phyloP scores from a whole-genome alignment of 2,329 filamentous ascomycete species.

The Pseudogymnoascus sp. region DNA sequence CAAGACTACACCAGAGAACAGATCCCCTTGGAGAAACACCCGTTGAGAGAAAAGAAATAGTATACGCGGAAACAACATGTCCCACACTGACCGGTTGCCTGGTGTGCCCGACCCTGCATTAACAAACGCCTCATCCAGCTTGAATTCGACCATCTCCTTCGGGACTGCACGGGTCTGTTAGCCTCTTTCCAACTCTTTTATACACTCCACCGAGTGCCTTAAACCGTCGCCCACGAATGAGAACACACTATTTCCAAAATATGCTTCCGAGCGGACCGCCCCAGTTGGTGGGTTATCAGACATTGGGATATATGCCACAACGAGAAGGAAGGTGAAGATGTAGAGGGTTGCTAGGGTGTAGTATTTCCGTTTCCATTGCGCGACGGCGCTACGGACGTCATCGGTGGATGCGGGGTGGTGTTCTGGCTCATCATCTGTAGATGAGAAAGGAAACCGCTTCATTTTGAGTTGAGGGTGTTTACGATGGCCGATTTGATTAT shows the following conservation, averaged over 20 bases:
- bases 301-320: neutral
- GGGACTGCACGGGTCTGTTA: neutral
- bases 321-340: neutral
- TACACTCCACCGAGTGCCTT: neutral
- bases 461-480: neutral
- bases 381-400: neutral
- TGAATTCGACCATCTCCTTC: neutral
- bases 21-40: neutral
- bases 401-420: neutral
- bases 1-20: neutral
- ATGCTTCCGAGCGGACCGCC: neutral
- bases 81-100: neutral
- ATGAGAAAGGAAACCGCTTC: neutral
- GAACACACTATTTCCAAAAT: slow-evolving; percentile 4
- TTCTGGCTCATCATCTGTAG: neutral
- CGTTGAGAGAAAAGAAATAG: neutral
- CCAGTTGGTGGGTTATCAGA: neutral
- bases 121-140: neutral
- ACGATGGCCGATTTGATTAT: neutral
- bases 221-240: neutral
- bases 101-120: neutral
- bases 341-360: neutral
- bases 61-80: neutral
- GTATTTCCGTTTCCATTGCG: neutral
- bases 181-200: neutral